These are phyloP conservation scores for Ceratobasidium sp. DNA, from an alignment of 1,284 basidiomycete genomes.

Conservation along the genomic window DNA sequence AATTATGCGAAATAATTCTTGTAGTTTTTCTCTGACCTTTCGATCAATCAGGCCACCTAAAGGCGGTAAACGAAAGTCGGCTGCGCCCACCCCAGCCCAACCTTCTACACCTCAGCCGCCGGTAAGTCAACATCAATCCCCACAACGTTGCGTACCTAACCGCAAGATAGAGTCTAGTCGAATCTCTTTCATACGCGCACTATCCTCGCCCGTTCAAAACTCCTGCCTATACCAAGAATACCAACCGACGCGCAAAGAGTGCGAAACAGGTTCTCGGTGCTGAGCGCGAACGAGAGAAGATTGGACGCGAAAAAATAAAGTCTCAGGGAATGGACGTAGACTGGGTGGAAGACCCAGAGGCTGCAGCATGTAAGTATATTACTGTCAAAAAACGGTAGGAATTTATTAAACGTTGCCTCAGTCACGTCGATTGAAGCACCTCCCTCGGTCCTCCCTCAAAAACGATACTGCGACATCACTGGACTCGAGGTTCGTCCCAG, in stretches of 20 bases:
- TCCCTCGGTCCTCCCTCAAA: conserved; percentile 79
- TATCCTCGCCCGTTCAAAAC: conserved; percentile 79
- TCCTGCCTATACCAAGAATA: conserved; percentile 70
- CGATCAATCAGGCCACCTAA: conserved; percentile 38
- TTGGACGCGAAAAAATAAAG: conserved; percentile 68
- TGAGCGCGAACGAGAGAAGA: conserved; percentile 72
- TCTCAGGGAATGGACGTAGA: conserved; percentile 58
- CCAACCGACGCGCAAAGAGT: conserved; percentile 75
- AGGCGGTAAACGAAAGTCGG: conserved; percentile 51
- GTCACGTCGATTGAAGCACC: conserved; percentile 87
- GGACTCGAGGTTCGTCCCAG: conserved; percentile 71
- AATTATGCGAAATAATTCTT: neutral
- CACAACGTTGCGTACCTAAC: neutral
- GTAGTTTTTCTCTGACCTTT: neutral
- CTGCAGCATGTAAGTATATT: conserved; percentile 68
- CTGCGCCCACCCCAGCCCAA: conserved; percentile 35
- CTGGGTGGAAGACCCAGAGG: conserved; percentile 62
- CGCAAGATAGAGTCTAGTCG: conserved; percentile 65
- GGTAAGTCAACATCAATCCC: conserved; percentile 45
- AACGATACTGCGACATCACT: conserved; percentile 88
- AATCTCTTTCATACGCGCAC: conserved; percentile 75
- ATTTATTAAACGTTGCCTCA: conserved; percentile 51
- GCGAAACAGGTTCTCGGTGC: conserved; percentile 77
- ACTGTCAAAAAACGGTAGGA: neutral
- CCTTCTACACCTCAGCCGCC: conserved; percentile 49